Evolutionary conservation across 768 basidiomycete species (phyloP), one percentile per base, ranked within the genome.

Genomic region (Pleurotus tuoliensis): DNA sequence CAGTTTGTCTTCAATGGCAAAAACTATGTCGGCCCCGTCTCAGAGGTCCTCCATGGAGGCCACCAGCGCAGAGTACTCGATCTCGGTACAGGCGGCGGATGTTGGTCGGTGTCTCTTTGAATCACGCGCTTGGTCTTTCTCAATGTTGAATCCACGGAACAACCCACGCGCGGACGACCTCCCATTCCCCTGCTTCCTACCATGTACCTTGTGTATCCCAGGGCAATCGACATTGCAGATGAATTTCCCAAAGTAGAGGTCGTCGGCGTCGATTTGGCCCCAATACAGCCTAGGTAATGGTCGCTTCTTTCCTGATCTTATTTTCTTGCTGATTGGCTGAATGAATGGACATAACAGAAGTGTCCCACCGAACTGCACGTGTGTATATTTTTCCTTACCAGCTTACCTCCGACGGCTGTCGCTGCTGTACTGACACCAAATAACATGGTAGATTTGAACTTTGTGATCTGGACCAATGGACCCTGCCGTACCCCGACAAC

Each of bases 341-440:
- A 34, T 34, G 30, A 11, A 34, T 34, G 30, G 30, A 11, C 30
- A 34, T 34, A 34, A 44, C 66, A 88, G 86, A 59, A 73, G 74
- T 37, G 86, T 88, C 22, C 86, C 86, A 43, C 78, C 80, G 15
- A 88, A 88, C 59, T 88, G 86, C 86, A 83, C 82, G 86, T 87
- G 77, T 73, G 86, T 73, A 56, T 61, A 27, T 38, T 22, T 6
- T 22, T 40, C 24, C 27, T 52, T 40, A 34, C 49, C 46, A 20
- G 50, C 49, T 37, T 43, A 34, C 30, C 30, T 34, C 30, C 30
- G 30, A 34, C 30, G 30, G 30, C 30, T 34, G 30, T 11, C 30
- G 30, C 11, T 34, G 30, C 30, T 34, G 30, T 34, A 34, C 30
- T 34, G 30, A 34, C 30, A 34, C 20, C 48, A 47, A 51, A 59